phyloP scores from a whole-genome alignment of 768 basidiomycete species.

The Serpula lacrymans region DNA sequence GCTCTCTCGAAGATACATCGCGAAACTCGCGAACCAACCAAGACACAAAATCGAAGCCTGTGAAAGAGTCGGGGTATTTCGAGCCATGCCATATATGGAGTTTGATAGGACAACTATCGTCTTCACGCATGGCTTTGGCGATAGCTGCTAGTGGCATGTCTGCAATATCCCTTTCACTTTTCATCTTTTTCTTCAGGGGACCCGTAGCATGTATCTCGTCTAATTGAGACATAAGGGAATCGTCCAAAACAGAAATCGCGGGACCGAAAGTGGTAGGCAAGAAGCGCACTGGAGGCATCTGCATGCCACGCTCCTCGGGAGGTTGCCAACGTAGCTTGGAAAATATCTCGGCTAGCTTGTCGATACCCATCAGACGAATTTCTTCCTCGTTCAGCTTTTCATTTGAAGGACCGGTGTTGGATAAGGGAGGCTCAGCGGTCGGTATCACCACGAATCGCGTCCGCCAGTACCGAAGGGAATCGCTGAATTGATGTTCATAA shows the following conservation, averaged over 20 bases:
- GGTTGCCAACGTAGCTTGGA: slow-evolving; percentile 79
- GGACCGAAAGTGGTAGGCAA: slow-evolving; percentile 85
- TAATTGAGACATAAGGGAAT: slow-evolving; percentile 71
- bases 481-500: slow-evolving; percentile 76
- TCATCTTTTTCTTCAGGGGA: slow-evolving; percentile 75
- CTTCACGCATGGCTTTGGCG: slow-evolving; percentile 83
- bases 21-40: slow-evolving; percentile 93
- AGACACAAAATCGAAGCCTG: slow-evolving; percentile 83
- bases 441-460: slow-evolving; percentile 94
- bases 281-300: slow-evolving; percentile 64
- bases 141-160: slow-evolving; percentile 63
- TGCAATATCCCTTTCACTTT: slow-evolving; percentile 68
- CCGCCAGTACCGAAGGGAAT: slow-evolving; percentile 88
- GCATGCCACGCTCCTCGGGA: slow-evolving; percentile 36
- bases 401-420: slow-evolving; percentile 55
- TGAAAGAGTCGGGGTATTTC: slow-evolving; percentile 79
- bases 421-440: slow-evolving; percentile 62
- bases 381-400: slow-evolving; percentile 86
- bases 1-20: slow-evolving; percentile 79
- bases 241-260: slow-evolving; percentile 74
- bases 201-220: slow-evolving; percentile 77
- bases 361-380: slow-evolving; percentile 83
- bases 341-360: slow-evolving; percentile 87
- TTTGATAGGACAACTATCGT: slow-evolving; percentile 80
- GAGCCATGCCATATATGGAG: slow-evolving; percentile 79